Percentiles rank a stretch among this genome's conserved stretches.
phyloP scores from a whole-genome alignment of 495 filamentous ascomycete species.

The Neurospora tetraspora region DNA sequence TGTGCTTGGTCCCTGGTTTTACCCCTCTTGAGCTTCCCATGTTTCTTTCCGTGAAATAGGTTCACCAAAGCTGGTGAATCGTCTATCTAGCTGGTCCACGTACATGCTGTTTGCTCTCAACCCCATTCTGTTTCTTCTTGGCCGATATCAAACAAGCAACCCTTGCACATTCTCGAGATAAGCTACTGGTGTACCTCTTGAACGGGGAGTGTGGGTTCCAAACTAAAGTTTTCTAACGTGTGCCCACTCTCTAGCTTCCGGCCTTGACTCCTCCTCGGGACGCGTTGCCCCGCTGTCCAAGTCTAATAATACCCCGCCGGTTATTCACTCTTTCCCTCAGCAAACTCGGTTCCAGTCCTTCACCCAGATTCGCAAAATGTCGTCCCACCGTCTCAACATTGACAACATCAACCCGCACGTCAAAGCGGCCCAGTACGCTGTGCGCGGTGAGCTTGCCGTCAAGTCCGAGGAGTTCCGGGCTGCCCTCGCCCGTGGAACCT shows the following conservation, averaged over 20 bases:
- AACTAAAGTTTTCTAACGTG: not conserved
- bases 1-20: not conserved
- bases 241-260: not conserved
- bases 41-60: not conserved
- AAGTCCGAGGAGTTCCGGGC: slow-evolving; percentile 83
- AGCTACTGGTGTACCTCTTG: not conserved
- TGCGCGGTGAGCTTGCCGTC: slow-evolving; percentile 87
- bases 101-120: not conserved
- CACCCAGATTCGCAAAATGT: slow-evolving; percentile 22
- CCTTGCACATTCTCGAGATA: not conserved
- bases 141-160: not conserved
- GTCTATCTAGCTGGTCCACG: too few species aligned
- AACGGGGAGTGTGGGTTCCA: not conserved
- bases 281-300: slow-evolving; percentile 14
- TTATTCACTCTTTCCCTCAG: not conserved
- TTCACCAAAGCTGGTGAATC: not conserved
- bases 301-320: slow-evolving; percentile 9
- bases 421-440: slow-evolving; percentile 82
- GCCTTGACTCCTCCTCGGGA: slow-evolving; percentile 4
- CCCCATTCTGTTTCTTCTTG: not conserved
- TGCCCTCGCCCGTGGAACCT: slow-evolving; percentile 41
- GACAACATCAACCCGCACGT: slow-evolving; percentile 90
- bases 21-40: not conserved
- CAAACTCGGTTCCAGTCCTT: slow-evolving; percentile 2
- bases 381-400: slow-evolving; percentile 53